Evolutionary conservation across 768 basidiomycete genomes (phyloP).

Genomic region (Amylocystis lapponica): DNA sequence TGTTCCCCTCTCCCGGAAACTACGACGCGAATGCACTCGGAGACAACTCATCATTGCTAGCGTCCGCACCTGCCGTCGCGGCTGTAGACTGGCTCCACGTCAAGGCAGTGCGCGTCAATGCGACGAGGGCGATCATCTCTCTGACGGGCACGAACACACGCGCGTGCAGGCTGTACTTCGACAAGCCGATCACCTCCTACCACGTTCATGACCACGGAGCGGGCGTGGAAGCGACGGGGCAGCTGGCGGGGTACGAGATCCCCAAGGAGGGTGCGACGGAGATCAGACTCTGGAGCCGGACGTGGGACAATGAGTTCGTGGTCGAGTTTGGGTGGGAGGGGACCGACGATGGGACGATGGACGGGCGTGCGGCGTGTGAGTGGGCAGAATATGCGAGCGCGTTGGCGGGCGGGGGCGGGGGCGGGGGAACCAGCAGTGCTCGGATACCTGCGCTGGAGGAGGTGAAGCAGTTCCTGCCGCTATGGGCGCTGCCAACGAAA

Average conservation of each 20-base stretch:
- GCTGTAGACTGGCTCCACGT: slow-evolving; percentile 38
- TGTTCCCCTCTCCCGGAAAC: slow-evolving; percentile 35
- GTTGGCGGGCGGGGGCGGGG: slow-evolving; percentile 33
- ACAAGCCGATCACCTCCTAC: slow-evolving; percentile 39
- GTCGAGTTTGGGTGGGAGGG: slow-evolving; percentile 48
- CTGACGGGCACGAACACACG: slow-evolving; percentile 58
- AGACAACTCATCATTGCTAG: background rate
- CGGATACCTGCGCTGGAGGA: slow-evolving; percentile 71
- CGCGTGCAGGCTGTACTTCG: slow-evolving; percentile 56
- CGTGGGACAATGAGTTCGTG: slow-evolving; percentile 48
- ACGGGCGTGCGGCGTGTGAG: slow-evolving; percentile 51
- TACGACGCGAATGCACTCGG: background rate
- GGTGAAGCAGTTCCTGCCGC: slow-evolving; percentile 53
- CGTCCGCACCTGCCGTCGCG: background rate
- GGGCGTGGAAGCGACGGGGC: slow-evolving; percentile 13
- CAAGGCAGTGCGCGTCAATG: slow-evolving; percentile 34
- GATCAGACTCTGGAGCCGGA: slow-evolving; percentile 55
- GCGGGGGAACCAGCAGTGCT: slow-evolving; percentile 17
- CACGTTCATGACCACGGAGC: slow-evolving; percentile 36
- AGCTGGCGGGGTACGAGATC: slow-evolving; percentile 31
- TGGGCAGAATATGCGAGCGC: slow-evolving; percentile 67
- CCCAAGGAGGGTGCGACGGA: slow-evolving; percentile 31
- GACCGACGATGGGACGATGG: slow-evolving; percentile 8
- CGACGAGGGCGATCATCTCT: slow-evolving; percentile 40
- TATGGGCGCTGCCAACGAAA: slow-evolving; percentile 64